A percentile compares a stretch with the other conserved stretches of the same genome.
Conservation (phyloP, 2,329 filamentous ascomycete species). For the Gliomastix tumulicola region DNA sequence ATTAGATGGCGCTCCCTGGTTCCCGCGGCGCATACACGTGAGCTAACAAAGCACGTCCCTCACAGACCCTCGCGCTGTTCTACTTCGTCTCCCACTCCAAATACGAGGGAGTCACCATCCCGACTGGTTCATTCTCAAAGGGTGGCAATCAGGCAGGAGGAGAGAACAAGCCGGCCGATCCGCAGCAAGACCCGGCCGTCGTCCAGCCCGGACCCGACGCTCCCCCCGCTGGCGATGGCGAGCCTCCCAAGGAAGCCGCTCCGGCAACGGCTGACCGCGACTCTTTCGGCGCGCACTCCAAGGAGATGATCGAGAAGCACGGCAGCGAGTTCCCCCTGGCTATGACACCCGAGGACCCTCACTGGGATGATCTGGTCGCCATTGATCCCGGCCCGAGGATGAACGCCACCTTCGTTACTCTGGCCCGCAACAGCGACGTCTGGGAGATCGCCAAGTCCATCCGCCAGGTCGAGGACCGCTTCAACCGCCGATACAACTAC, state of each 20-base stretch:
- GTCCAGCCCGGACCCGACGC: slow-evolving; percentile 1
- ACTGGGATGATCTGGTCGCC: slow-evolving; percentile 43
- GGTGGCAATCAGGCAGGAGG: slow-evolving; percentile 1
- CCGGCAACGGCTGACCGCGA: background rate
- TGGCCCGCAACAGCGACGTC: slow-evolving; percentile 86
- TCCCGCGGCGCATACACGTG: too few species aligned
- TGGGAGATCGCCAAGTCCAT: slow-evolving; percentile 98
- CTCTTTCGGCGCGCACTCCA: slow-evolving; percentile 2
- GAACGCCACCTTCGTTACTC: slow-evolving; percentile 95
- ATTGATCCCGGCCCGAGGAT: slow-evolving; percentile 65
- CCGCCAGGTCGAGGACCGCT: slow-evolving; percentile 92
- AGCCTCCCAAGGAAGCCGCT: background rate
- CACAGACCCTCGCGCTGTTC: slow-evolving; percentile 62
- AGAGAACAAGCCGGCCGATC: background rate
- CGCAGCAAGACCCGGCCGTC: slow-evolving; percentile 1
- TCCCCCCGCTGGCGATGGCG: background rate
- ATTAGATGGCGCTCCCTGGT: too few species aligned
- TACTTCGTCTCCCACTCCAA: slow-evolving; percentile 69
- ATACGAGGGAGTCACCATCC: slow-evolving; percentile 31
- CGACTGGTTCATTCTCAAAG: slow-evolving; percentile 1
- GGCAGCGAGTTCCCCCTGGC: slow-evolving; percentile 38
- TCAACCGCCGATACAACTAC: slow-evolving; percentile 95
- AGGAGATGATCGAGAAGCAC: slow-evolving; percentile 15
- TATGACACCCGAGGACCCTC: slow-evolving; percentile 42
- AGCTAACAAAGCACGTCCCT: too few species aligned